phyloP scores from a whole-genome alignment of 257 asterid genomes.

The Solanum peruvianum region DNA sequence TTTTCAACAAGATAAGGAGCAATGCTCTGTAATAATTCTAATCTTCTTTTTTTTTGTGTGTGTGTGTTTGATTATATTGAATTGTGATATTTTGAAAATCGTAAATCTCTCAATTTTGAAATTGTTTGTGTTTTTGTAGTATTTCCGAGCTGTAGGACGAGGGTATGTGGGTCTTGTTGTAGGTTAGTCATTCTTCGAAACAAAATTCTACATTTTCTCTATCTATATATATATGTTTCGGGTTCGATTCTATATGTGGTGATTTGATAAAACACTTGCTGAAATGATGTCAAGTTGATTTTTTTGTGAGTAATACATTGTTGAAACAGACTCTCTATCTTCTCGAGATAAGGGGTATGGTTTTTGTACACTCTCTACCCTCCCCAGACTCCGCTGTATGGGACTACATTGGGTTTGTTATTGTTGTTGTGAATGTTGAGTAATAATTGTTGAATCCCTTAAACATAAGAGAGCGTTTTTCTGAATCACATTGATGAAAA shows the following conservation, averaged over 20 bases:
- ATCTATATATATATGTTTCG: background rate
- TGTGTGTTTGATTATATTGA: background rate
- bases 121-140: conserved; percentile 17
- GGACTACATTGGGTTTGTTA: background rate
- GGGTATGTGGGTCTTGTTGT: conserved; percentile 64
- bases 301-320: background rate
- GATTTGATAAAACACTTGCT: background rate
- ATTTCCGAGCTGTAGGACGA: conserved; percentile 45
- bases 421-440: background rate
- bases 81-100: background rate
- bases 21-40: conserved; percentile 46
- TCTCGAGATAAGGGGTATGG: background rate
- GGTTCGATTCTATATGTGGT: background rate
- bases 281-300: background rate
- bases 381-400: background rate
- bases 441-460: background rate
- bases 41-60: background rate
- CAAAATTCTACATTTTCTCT: background rate
- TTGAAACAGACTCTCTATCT: background rate
- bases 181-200: conserved; percentile 30
- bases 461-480: background rate
- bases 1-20: conserved; percentile 36
- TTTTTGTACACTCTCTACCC: background rate
- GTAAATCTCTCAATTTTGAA: background rate
- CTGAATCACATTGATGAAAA: background rate